phyloP scores from a whole-genome alignment of 176 grass and related monocot genomes.

The Hsuehochloa calcarea region DNA sequence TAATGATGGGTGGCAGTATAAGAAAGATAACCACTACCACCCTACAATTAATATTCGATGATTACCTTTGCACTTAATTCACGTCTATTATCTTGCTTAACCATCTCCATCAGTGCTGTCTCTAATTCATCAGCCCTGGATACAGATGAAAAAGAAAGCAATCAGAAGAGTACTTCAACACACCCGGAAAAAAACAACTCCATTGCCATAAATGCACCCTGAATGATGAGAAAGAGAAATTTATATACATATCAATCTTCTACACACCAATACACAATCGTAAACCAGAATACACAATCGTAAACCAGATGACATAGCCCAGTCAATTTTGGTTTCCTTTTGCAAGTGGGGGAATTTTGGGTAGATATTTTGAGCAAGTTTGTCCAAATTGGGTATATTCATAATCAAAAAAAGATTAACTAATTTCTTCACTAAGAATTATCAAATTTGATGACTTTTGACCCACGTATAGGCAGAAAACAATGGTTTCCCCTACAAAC shows the following conservation, averaged over 20 bases:
- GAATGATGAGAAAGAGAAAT: conserved; percentile 6
- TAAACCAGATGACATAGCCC: background rate
- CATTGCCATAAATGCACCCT: background rate
- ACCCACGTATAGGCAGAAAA: background rate
- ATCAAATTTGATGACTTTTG: background rate
- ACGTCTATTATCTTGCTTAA: conserved; percentile 94
- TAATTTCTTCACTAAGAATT: background rate
- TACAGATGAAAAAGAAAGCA: conserved; percentile 24
- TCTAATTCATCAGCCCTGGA: conserved; percentile 94
- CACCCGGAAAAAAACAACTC: conserved; percentile 2
- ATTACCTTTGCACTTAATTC: conserved; percentile 89
- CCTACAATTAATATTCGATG: background rate
- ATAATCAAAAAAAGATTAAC: background rate
- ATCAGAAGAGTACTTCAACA: conserved; percentile 19
- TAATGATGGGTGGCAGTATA: background rate
- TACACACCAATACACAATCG: background rate
- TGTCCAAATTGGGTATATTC: background rate
- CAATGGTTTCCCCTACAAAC: conserved; percentile 11
- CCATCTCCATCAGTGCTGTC: conserved; percentile 97
- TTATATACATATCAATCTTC: background rate
- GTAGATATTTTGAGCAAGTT: background rate
- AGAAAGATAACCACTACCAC: background rate
- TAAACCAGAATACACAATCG: background rate
- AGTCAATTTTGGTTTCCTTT: background rate
- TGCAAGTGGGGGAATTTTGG: background rate